Percentiles rank a stretch among this genome's conserved stretches.
Evolutionary conservation across 73 alveolate genomes (phyloP).

Genomic region (Paramecium pentaurelia): DNA sequence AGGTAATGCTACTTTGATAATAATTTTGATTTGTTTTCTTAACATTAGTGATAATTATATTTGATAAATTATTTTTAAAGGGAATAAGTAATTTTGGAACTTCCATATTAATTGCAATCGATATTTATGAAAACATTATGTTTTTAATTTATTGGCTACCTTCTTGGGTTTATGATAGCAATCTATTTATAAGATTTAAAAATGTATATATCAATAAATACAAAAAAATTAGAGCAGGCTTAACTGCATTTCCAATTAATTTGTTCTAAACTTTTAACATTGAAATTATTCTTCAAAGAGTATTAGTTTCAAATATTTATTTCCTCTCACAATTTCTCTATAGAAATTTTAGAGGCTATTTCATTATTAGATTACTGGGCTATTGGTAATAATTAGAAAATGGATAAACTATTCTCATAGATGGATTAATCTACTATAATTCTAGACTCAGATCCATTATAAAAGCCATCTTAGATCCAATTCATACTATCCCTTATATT

Average conservation of each 20-base stretch:
- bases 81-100: slow-evolving; percentile 98
- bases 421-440: slow-evolving; percentile 98
- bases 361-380: slow-evolving; percentile 94
- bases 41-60: slow-evolving; percentile 94
- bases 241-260: slow-evolving; percentile 97
- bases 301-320: slow-evolving; percentile 97
- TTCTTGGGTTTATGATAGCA: slow-evolving; percentile 92
- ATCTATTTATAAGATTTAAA: slow-evolving; percentile 98
- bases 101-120: slow-evolving; percentile 98
- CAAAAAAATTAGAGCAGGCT: slow-evolving; percentile 76
- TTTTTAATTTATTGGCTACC: slow-evolving; percentile 96
- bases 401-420: slow-evolving; percentile 97
- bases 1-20: slow-evolving; percentile 90
- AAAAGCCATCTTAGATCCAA: slow-evolving; percentile 83
- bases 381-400: slow-evolving; percentile 93
- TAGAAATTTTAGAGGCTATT: slow-evolving; percentile 94
- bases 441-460: slow-evolving; percentile 89
- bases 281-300: slow-evolving; percentile 98
- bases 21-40: slow-evolving; percentile 92
- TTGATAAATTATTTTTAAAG: slow-evolving; percentile 86
- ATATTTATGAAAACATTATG: slow-evolving; percentile 98
- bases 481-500: slow-evolving; percentile 95
- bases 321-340: slow-evolving; percentile 98
- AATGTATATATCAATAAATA: slow-evolving; percentile 85
- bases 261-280: slow-evolving; percentile 99